Evolutionary conservation across 1,139 yeast species (phyloP), one percentile per base, ranked within the genome.

Genomic region (Yamadazyma pseudoaaseri): DNA sequence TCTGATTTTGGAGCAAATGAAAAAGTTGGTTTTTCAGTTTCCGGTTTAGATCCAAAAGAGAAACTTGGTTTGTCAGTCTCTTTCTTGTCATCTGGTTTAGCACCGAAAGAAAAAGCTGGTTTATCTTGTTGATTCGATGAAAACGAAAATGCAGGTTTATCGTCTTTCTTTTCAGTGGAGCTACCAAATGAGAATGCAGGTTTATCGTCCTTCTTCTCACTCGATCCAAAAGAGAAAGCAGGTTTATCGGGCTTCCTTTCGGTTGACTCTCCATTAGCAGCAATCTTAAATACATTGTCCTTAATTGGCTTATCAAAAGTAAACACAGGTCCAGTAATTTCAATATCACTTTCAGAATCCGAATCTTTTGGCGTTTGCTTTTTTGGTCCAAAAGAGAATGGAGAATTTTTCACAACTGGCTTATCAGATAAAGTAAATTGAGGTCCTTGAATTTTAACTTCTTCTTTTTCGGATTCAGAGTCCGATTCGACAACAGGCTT

Each of bases 311-410:
- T 74, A 35, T 63, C 56, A 43, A 80, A 72, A 4, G 71, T 68
- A 49, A 83, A 83, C 10, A 73, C 59, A 14, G 90, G 90, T 3
- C 89, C 90, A 44, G 79, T 73, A 16, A 79, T 73, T 45, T 73
- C 77, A 12, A 77, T 55, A 33, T 78, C 83, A 11, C 72, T 62
- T 30, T 68, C 78, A 2, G 67, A 56, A 36, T 62, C 65, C 15
- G 55, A 55, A 27, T 51, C 60, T 32, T 59, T 65, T 32, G 62
- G 61, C 26, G 59, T 52, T 20, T 46, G 58, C 17, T 68, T 66
- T 37, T 70, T 76, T 15, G 75, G 69, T 6, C 68, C 66, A 38
- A 69, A 78, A 8, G 79, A 60, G 51, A 86, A 84, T 1, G 80
- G 81, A 1, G 84, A 70, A 34, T 70, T 70, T 31, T 73, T 73